A percentile compares a stretch with the other conserved stretches of the same genome.
phyloP scores from a whole-genome alignment of 495 filamentous ascomycete species.

The Lichenothelia convexa region DNA sequence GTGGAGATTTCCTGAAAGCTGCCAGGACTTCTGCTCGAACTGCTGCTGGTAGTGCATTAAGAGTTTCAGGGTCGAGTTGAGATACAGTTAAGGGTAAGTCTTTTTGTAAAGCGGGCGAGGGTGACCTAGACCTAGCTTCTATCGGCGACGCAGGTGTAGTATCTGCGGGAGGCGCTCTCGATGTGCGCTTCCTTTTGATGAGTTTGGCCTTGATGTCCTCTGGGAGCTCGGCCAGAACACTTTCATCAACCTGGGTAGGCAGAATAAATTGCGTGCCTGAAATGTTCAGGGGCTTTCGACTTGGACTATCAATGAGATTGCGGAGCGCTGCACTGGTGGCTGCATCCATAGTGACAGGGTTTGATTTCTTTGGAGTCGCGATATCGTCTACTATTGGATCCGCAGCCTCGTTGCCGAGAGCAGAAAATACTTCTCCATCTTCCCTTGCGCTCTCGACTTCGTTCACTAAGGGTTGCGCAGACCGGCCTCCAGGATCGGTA shows the following conservation, averaged over 20 bases:
- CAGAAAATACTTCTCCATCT: no score
- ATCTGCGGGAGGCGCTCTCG: neutral
- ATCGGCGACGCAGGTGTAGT: neutral
- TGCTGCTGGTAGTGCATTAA: constrained; percentile 64
- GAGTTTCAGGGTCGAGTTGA: constrained; percentile 23
- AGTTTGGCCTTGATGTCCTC: constrained; percentile 61
- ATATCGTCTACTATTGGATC: constrained; percentile 35
- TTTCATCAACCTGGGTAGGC: constrained; percentile 58
- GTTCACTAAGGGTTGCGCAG: no score
- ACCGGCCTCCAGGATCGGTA: neutral
- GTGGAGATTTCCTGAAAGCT: constrained; percentile 34
- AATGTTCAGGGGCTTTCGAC: constrained; percentile 52
- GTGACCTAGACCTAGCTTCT: neutral
- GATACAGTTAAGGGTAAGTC: constrained; percentile 17
- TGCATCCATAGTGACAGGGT: constrained; percentile 23
- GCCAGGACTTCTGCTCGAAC: constrained; percentile 63
- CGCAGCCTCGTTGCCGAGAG: no score
- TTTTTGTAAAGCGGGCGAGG: neutral
- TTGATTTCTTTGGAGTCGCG: constrained; percentile 48
- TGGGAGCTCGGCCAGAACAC: constrained; percentile 58
- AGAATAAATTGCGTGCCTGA: constrained; percentile 76
- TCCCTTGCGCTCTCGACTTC: neutral
- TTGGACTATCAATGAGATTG: constrained; percentile 22
- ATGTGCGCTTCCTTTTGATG: constrained; percentile 22
- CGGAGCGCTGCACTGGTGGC: constrained; percentile 16